Evolutionary conservation across 768 basidiomycete genomes (phyloP).

Genomic region (Trametes elegans): DNA sequence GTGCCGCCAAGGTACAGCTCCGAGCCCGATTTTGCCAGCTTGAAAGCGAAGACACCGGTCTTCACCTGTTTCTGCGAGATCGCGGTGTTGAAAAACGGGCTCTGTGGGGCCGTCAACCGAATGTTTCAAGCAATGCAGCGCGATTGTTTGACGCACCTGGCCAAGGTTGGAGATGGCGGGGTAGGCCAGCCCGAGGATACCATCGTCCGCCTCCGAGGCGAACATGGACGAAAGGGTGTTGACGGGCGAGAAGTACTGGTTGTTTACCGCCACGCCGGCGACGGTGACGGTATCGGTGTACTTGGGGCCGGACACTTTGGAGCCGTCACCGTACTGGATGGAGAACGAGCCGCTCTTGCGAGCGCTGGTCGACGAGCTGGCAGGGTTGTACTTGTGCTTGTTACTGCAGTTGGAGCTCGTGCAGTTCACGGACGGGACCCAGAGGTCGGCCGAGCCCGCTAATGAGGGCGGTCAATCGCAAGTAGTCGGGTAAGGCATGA

Average conservation of each 20-base stretch:
- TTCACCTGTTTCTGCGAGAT: conserved; percentile 19
- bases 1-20: conserved; percentile 40
- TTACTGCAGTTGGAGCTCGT: conserved; percentile 5
- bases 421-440: conserved; percentile 21
- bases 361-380: conserved; percentile 26
- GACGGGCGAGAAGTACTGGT: conserved; percentile 22
- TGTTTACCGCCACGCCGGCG: conserved; percentile 27
- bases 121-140: neutral
- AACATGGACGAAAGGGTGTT: conserved; percentile 16
- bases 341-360: conserved; percentile 28
- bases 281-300: conserved; percentile 36
- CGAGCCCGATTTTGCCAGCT: conserved; percentile 24
- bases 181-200: conserved; percentile 27
- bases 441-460: conserved; percentile 23
- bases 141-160: neutral
- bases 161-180: conserved; percentile 20
- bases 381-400: conserved; percentile 30
- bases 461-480: neutral
- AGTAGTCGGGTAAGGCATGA: neutral
- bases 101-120: neutral
- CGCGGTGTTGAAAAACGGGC: conserved; percentile 25
- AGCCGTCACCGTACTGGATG: conserved; percentile 39
- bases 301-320: conserved; percentile 30
- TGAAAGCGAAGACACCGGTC: conserved; percentile 29
- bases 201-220: conserved; percentile 15